Evolutionary conservation across 345 rosid genomes (phyloP).

Genomic region (Limnanthes douglasii): DNA sequence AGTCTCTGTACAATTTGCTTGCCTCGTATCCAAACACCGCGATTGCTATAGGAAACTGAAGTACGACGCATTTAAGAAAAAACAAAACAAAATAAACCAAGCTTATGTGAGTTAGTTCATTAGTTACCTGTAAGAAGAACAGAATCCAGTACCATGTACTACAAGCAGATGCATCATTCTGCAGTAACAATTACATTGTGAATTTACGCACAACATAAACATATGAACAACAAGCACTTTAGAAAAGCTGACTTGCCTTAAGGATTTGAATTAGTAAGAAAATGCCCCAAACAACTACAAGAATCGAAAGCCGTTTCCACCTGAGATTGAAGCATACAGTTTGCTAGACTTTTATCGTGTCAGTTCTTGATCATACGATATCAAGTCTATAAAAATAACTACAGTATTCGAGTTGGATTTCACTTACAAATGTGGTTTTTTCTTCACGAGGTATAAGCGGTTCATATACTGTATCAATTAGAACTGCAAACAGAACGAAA

Average conservation of each 20-base stretch:
- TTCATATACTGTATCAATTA: conserved; percentile 61
- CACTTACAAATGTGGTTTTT: conserved; percentile 43
- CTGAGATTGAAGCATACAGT: conserved; percentile 46
- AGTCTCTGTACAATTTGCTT: conserved; percentile 35
- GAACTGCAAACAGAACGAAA: conserved; percentile 27
- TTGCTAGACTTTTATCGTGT: conserved; percentile 28
- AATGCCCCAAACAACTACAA: conserved; percentile 38
- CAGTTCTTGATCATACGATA: conserved; percentile 6
- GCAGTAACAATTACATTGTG: conserved; percentile 11
- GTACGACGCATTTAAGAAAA: not conserved
- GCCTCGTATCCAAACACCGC: conserved; percentile 64
- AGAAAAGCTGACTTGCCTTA: conserved; percentile 27
- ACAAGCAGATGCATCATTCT: conserved; percentile 65
- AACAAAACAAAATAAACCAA: not conserved
- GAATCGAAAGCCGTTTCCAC: conserved; percentile 45
- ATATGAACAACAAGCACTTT: not conserved
- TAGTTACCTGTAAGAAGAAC: conserved; percentile 64
- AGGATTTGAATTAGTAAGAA: conserved; percentile 67
- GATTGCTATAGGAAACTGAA: conserved; percentile 54
- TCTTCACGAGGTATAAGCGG: conserved; percentile 60
- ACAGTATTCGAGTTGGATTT: not conserved
- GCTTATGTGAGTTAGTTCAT: not conserved
- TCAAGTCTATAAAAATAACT: not conserved
- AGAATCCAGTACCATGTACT: conserved; percentile 64
- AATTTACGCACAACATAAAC: not conserved